Conservation (phyloP, 371 early-diverging fungal species). For the Cladochytrium tenue region DNA sequence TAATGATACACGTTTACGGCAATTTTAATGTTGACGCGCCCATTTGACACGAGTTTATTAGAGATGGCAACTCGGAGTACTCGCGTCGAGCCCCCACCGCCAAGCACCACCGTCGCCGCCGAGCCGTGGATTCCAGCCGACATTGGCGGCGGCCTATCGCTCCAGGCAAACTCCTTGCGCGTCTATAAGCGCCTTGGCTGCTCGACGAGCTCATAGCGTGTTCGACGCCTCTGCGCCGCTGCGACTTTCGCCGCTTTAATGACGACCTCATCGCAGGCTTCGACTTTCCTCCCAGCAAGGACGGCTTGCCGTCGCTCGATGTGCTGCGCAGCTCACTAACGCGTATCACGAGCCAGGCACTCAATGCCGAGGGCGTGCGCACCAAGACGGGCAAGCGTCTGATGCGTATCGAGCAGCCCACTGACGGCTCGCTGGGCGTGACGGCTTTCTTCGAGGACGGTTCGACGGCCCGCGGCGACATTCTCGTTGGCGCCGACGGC, state of each 20-base stretch:
- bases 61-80: neutral
- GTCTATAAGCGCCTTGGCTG: neutral
- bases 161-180: neutral
- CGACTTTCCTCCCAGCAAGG: neutral
- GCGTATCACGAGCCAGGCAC: neutral
- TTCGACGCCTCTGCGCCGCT: neutral
- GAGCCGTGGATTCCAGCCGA: neutral
- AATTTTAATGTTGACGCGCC: neutral
- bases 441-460: slow-evolving; percentile 21
- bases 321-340: neutral
- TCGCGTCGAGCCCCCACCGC: neutral
- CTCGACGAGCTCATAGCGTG: neutral
- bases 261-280: neutral
- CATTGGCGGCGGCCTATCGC: neutral
- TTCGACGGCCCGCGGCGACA: slow-evolving; percentile 8
- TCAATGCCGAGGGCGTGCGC: neutral
- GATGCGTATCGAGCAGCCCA: neutral
- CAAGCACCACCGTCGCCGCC: neutral
- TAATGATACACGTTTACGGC: neutral
- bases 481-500: slow-evolving; percentile 29
- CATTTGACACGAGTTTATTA: neutral
- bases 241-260: neutral
- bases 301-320: neutral
- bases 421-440: slow-evolving; percentile 1
- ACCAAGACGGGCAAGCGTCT: slow-evolving; percentile 4